Conservation (phyloP, 2,329 filamentous ascomycete species). For the Aspergillus nomiae region DNA sequence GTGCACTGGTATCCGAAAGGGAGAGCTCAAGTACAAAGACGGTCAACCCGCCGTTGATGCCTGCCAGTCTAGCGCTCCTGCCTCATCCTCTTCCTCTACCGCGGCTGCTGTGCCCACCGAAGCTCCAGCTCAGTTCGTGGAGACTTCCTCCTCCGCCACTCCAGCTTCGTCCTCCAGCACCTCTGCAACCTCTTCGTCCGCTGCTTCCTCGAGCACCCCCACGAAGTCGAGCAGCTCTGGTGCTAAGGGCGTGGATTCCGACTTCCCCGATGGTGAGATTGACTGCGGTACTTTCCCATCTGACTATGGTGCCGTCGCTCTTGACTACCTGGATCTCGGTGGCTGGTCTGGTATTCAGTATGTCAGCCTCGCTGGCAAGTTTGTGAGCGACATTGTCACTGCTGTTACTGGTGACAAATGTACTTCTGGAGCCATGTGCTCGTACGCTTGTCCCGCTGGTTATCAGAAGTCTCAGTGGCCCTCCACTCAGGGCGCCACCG, state of each 20-base stretch:
- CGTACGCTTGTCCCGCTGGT: constrained; percentile 87
- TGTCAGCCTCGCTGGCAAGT: constrained; percentile 52
- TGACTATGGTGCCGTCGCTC: constrained; percentile 73
- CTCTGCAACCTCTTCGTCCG: constrained; percentile 17
- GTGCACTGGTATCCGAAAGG: constrained; percentile 69
- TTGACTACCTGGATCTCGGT: constrained; percentile 68
- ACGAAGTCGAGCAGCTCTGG: constrained; percentile 31
- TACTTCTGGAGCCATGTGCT: constrained; percentile 71
- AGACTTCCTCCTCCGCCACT: constrained; percentile 36
- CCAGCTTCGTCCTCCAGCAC: constrained; percentile 18
- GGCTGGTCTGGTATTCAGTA: constrained; percentile 83
- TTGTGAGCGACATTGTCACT: constrained; percentile 68
- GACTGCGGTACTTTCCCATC: constrained; percentile 75
- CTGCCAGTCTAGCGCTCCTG: constrained; percentile 40
- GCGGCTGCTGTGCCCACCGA: constrained; percentile 31
- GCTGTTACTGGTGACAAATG: constrained; percentile 65
- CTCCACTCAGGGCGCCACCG: constrained; percentile 70
- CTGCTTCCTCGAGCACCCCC: constrained; percentile 25
- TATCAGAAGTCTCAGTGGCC: constrained; percentile 96
- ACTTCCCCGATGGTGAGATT: constrained; percentile 76
- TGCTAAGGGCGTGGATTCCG: constrained; percentile 59
- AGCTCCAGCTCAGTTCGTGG: constrained; percentile 53
- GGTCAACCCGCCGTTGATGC: constrained; percentile 61
- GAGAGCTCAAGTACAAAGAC: constrained; percentile 65
- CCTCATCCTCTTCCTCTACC: constrained; percentile 38